Percentiles rank a stretch among this genome's conserved stretches.
These are phyloP conservation scores for Teunomyces pallodes DNA, from an alignment of 805 yeast genomes.

Conservation along the genomic window DNA sequence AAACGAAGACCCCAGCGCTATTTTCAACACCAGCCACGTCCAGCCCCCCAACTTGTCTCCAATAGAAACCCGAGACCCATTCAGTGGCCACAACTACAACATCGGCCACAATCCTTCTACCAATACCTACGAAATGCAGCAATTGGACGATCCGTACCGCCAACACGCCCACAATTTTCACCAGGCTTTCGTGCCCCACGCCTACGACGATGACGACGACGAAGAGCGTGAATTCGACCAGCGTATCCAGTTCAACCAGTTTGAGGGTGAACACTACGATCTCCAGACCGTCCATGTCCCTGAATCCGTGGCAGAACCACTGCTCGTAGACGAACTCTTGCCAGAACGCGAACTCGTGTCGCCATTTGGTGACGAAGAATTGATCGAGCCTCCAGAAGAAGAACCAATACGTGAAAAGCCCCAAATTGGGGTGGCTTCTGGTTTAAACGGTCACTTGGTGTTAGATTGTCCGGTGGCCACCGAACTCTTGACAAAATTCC, in stretches of 20 bases:
- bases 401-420: slow-evolving; percentile 32
- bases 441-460: slow-evolving; percentile 68
- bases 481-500: slow-evolving; percentile 49
- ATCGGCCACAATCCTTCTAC: slow-evolving; percentile 9
- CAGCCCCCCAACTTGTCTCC: slow-evolving; percentile 16
- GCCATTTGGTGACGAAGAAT: slow-evolving; percentile 30
- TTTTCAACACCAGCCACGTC: slow-evolving; percentile 23
- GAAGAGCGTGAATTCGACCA: slow-evolving; percentile 41
- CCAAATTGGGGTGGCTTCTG: slow-evolving; percentile 32
- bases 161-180: slow-evolving; percentile 10
- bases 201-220: slow-evolving; percentile 38
- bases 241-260: slow-evolving; percentile 35
- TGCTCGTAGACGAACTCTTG: slow-evolving; percentile 8
- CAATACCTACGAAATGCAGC: slow-evolving; percentile 14
- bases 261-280: slow-evolving; percentile 43
- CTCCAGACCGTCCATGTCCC: slow-evolving; percentile 31
- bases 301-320: slow-evolving; percentile 16
- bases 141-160: slow-evolving; percentile 1
- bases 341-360: slow-evolving; percentile 15
- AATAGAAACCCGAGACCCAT: slow-evolving; percentile 14
- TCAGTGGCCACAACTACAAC: slow-evolving; percentile 6
- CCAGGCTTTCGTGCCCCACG: slow-evolving; percentile 43
- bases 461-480: slow-evolving; percentile 88
- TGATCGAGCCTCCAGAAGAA: slow-evolving; percentile 33
- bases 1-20: slow-evolving; percentile 22